Evolutionary conservation across 768 basidiomycete genomes (phyloP), one percentile per base, ranked within the genome.

Genomic region (Russula lepida): DNA sequence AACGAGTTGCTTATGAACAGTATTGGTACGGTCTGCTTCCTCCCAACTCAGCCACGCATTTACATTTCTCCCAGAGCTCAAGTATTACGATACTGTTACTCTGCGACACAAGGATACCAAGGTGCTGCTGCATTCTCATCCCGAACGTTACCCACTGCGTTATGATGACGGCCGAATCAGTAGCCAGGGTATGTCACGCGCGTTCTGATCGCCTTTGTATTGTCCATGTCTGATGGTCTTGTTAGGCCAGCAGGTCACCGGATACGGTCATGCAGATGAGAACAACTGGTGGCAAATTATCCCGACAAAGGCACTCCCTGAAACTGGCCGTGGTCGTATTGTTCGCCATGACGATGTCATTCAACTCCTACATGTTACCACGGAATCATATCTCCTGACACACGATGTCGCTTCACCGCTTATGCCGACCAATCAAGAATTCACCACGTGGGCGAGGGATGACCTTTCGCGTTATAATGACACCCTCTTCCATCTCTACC

Each of bases 381-480:
- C 95, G 11, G 78, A 95, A 64, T 83, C 85, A 1, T 74, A 85
- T 59, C 84, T 99, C 49, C 75, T 99, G 47, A 97, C 95, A 2
- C 97, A 99, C 68, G 97, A 99, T 71, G 97, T 99, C 60, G 97
- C 97, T 0, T 97, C 92, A 1, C 91, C 97, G 5, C 81, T 94
- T 52, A 95, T 92, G 88, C 87, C 97, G 17, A 99, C 97, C 51
- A 98, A 98, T 72, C 94, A 98, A 71, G 97, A 99, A 72, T 94
- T 98, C 73, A 99, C 97, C 6, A 98, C 97, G 0, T 88, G 86
- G 84, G 71, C 86, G 5, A 87, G 83, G 69, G 86, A 90, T 62
- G 90, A 95, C 65, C 76, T 84, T 58, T 77, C 80, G 8, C 81
- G 89, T 53, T 80, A 88, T 70, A 90, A 92, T 63, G 95, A 99